Base-by-base conservation (phyloP, 495 filamentous ascomycete genomes). In the Penicillium robsamsonii region DNA sequence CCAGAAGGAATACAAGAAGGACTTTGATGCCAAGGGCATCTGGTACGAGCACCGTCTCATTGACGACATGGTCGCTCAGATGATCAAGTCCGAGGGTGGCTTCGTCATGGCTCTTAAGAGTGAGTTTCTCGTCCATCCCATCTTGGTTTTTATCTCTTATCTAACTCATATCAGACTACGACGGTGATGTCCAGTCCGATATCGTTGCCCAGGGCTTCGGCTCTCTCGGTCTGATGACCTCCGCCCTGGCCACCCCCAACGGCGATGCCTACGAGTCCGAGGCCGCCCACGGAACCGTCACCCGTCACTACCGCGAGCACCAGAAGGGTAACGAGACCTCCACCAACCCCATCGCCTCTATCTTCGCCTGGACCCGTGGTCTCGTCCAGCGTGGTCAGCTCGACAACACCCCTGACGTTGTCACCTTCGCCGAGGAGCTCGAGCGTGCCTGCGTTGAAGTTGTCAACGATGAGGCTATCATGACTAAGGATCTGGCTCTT, bases 11-110 rank as follows among this genome's bases (percentile, higher is more conserved):
- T 98, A 97, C 81, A 84, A 87, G 79, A 82, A 83, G 68, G 83
- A 88, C 46, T 97, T 97, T 70, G 91, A 96, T 67, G 87, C 87
- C 63, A 88, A 91, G 79, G 79, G 80, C 45, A 96, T 96, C 76
- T 97, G 94, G 94, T 98, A 98, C 70, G 94, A 98, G 86, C 94
- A 98, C 77, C 87, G 94, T 62, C 80, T 98, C 56, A 97, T 98
- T 67, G 94, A 98, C 77, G 94, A 98, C 78, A 98, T 98, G 94
- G 94, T 98, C 54, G 94, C 94, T 46, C 93, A 98, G 83, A 98
- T 98, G 94, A 90, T 98, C 81, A 98, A 98, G 85, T 90, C 85
- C 74, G 86, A 87, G 64, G 91, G 94, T 57, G 94, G 94, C 55
- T 96, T 89, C 75, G 82, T 97, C 71, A 98, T 98, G 82, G 94